Percentiles rank a stretch among this genome's conserved stretches.
Evolutionary conservation across 2,329 filamentous ascomycete species (phyloP).

Genomic region (Fusarium tjaetaba): DNA sequence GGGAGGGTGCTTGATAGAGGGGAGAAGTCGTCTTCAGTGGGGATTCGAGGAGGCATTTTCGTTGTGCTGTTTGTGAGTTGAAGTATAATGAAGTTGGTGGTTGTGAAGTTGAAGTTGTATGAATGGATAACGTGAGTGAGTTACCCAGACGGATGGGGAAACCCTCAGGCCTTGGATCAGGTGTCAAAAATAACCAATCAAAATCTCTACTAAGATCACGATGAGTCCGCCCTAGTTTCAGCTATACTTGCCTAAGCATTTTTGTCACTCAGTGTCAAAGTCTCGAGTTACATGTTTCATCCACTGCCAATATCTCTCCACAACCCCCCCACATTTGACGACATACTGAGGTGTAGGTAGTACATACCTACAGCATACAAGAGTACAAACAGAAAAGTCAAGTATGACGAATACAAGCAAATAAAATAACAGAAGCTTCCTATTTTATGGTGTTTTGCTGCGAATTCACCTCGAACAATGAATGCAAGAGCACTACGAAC

Average conservation of each 20-base stretch:
- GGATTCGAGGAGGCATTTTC: conserved; percentile 60
- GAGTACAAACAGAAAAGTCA: neutral
- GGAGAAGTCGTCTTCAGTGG: conserved; percentile 61
- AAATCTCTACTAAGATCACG: no score
- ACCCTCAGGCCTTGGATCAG: neutral
- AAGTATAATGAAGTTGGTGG: neutral
- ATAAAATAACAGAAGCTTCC: neutral
- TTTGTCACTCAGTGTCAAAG: neutral
- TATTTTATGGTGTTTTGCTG: neutral
- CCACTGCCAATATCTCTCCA: neutral
- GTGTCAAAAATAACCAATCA: neutral
- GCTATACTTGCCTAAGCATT: neutral
- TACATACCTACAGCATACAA: neutral
- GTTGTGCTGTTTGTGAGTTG: neutral
- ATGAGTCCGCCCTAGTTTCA: neutral
- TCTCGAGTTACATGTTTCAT: neutral
- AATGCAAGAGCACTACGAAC: neutral
- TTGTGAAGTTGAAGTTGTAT: neutral
- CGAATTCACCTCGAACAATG: neutral
- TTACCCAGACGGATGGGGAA: neutral
- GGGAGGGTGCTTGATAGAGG: conserved; percentile 48
- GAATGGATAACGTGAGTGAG: neutral
- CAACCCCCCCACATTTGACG: neutral
- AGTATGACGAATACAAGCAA: neutral
- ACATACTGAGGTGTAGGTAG: neutral